Evolutionary conservation across 2,329 filamentous ascomycete genomes (phyloP).

Genomic region (Exophiala lecanii-corni): DNA sequence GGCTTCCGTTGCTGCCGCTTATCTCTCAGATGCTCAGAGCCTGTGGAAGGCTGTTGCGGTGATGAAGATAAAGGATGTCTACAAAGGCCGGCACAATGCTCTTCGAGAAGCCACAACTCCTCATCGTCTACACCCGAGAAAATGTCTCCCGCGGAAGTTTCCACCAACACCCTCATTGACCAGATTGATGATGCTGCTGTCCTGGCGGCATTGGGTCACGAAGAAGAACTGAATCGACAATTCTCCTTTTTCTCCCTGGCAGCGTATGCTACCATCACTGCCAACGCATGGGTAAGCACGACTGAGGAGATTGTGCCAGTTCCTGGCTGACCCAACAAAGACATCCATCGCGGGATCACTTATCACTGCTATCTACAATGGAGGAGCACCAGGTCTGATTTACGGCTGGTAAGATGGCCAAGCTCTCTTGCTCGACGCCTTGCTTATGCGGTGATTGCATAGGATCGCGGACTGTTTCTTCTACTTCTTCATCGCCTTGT

Average conservation of each 20-base stretch:
- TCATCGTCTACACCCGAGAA: neutral
- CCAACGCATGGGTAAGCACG: neutral
- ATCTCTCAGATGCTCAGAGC: neutral
- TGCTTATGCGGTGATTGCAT: conserved; percentile 1
- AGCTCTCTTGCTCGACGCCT: neutral
- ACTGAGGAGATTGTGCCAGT: conserved; percentile 1
- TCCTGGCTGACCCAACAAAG: neutral
- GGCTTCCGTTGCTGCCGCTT: neutral
- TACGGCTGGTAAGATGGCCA: conserved; percentile 39
- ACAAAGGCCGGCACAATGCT: neutral
- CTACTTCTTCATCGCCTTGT: conserved; percentile 56
- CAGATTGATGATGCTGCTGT: conserved; percentile 41
- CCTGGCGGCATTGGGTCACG: conserved; percentile 52
- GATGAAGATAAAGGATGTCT: conserved; percentile 1
- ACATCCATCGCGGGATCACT: neutral
- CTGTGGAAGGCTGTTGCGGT: neutral
- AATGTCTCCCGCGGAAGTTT: neutral
- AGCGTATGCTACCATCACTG: neutral
- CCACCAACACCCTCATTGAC: conserved; percentile 12
- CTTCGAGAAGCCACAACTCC: neutral
- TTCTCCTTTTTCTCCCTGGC: conserved; percentile 54
- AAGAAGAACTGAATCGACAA: conserved; percentile 53
- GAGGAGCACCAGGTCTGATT: conserved; percentile 56
- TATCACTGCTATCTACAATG: conserved; percentile 39
- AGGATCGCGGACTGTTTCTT: conserved; percentile 40